These are phyloP conservation scores for Cercospora citrullina DNA, from an alignment of 2,329 filamentous ascomycete genomes.

Conservation along the genomic window DNA sequence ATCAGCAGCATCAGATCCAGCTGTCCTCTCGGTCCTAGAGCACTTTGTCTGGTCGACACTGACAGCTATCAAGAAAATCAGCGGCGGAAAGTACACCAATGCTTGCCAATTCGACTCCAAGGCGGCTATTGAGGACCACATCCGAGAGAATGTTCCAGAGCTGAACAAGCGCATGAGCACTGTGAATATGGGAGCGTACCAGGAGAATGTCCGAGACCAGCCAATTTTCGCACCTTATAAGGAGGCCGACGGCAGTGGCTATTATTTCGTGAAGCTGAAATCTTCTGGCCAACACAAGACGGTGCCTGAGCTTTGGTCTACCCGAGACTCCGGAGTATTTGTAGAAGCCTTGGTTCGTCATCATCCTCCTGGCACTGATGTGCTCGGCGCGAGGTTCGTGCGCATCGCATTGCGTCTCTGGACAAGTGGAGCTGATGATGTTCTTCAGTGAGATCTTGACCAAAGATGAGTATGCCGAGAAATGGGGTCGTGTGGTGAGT, in stretches of 20 bases:
- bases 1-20: not conserved
- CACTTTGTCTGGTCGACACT: not conserved
- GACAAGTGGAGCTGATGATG: not conserved
- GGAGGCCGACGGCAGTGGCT: not conserved
- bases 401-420: not conserved
- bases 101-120: not conserved
- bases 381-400: not conserved
- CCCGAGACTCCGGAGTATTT: not conserved
- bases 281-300: not conserved
- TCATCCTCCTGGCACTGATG: not conserved
- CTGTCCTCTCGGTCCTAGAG: not conserved
- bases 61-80: not conserved
- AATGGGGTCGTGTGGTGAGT: not conserved
- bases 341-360: not conserved
- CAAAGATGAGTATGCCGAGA: not conserved
- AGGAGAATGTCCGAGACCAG: not conserved
- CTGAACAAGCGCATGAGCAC: not conserved
- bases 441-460: not conserved
- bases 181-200: not conserved
- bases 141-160: not conserved
- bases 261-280: not conserved
- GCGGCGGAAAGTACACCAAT: not conserved
- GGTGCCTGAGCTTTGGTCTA: not conserved
- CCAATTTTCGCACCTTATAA: not conserved
- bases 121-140: not conserved